Evolutionary conservation across 2,329 filamentous ascomycete species (phyloP).

Genomic region (Colletotrichum trifolii): DNA sequence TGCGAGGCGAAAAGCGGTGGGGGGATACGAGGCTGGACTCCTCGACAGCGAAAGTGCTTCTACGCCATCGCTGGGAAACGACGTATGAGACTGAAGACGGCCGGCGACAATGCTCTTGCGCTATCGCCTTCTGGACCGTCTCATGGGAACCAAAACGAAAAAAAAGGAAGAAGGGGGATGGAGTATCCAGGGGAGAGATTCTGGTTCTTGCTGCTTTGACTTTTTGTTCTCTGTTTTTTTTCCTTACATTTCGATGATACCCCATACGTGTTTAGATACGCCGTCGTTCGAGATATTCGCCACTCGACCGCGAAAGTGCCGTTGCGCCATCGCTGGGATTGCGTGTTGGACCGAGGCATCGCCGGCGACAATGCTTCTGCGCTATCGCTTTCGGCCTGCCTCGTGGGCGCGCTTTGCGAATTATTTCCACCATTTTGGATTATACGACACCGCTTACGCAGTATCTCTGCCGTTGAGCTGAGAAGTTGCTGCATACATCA

Average conservation of each 20-base stretch:
- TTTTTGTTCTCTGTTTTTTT: constrained; percentile 40
- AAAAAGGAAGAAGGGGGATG: neutral
- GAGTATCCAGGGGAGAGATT: neutral
- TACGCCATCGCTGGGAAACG: constrained; percentile 60
- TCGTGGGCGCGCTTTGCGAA: constrained; percentile 57
- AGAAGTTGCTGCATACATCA: neutral
- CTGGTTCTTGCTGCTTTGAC: constrained; percentile 27
- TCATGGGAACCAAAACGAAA: constrained; percentile 31
- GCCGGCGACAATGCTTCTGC: constrained; percentile 63
- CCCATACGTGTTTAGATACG: constrained; percentile 58
- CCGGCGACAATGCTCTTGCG: constrained; percentile 65
- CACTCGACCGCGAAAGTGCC: constrained; percentile 66
- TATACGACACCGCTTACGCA: constrained; percentile 11
- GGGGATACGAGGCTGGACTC: constrained; percentile 36
- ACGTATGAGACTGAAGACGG: constrained; percentile 57
- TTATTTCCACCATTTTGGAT: constrained; percentile 24
- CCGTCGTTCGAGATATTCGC: constrained; percentile 53
- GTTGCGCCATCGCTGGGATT: constrained; percentile 67
- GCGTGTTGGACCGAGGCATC: constrained; percentile 60
- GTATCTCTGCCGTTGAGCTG: neutral
- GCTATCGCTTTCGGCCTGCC: constrained; percentile 60
- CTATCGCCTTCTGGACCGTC: constrained; percentile 52
- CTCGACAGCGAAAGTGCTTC: constrained; percentile 54
- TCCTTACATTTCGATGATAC: constrained; percentile 51
- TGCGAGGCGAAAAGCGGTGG: constrained; percentile 26